Base-by-base conservation (phyloP, 108 stramenopile species). In the Stephanodiscus triporus region DNA sequence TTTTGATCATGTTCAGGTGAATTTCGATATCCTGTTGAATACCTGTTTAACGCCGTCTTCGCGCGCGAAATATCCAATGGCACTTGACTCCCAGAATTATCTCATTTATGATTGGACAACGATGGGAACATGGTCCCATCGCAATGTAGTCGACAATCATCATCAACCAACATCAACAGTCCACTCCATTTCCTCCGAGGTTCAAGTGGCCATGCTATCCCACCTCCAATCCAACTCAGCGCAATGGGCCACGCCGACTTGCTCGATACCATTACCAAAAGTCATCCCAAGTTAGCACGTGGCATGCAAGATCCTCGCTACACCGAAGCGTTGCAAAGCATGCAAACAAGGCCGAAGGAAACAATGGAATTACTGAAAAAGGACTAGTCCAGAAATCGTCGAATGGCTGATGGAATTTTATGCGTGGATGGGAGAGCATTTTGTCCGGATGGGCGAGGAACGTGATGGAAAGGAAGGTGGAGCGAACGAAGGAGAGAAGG, bases 341-440 rank as follows among this genome's bases (percentile, higher is more conserved):
- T 85, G 76, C 76, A 81, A 73, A 63, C 54, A 19, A 54, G 76
- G 68, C 84, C 84, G 11, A 76, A 80, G 56, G 84, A 79, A 38
- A 76, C 84, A n/a, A 26, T 85, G 67, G 63, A 77, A 29, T 85
- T 82, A 64, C 54, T 94, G 63, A 65, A 88, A 53, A 58, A 54
- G n/a, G 27, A 81, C 82, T 50, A 75, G 85, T 57, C 57, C 68
- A 19, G 61, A 81, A 23, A 60, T 83, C 36, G 36, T 71, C 14
- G 78, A 83, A 34, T 75, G 72, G 50, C 13, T 83, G 20, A 49
- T 23, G 51, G 78, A 79, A 53, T 83, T 77, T 75, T 79, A 73
- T 10, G 74, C n/a, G 78, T 79, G 9, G n/a, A 45, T 79, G 73
- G 82, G 82, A 16, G 82, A 83, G 17, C 78, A 83, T 70, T 83